Conservation (phyloP, 257 asterid genomes). For the Mitragyna speciosa region DNA sequence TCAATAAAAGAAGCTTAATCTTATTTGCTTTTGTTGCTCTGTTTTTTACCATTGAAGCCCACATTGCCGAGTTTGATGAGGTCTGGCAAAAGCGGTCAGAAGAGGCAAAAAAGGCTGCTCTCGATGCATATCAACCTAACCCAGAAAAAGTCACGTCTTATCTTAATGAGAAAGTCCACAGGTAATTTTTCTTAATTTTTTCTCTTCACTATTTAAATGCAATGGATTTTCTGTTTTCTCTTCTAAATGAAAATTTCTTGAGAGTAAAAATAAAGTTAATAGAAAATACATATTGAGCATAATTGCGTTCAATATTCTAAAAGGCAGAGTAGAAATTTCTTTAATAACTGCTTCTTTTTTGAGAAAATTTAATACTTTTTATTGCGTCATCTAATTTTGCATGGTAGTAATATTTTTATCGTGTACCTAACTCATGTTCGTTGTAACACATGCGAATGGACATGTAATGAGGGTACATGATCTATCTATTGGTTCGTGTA, state of each 20-base stretch:
- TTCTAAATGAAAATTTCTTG: neutral
- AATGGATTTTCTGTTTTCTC: neutral
- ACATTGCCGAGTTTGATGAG: slow-evolving; percentile 18
- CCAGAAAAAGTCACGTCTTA: slow-evolving; percentile 19
- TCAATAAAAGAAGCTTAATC: neutral
- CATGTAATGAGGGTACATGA: too few species aligned
- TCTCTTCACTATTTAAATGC: neutral
- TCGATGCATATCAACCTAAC: slow-evolving; percentile 20
- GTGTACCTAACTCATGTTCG: too few species aligned
- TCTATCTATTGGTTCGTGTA: neutral
- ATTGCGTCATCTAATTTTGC: too few species aligned
- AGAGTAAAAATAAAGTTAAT: too few species aligned
- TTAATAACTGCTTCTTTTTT: too few species aligned
- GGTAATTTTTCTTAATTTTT: slow-evolving; percentile 6
- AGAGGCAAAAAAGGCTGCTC: slow-evolving; percentile 25
- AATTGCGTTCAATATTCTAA: too few species aligned
- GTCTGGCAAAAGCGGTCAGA: slow-evolving; percentile 28
- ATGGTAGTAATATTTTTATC: too few species aligned
- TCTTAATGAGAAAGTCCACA: slow-evolving; percentile 22
- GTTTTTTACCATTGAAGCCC: slow-evolving; percentile 17
- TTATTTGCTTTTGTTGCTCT: slow-evolving; percentile 12
- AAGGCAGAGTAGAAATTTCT: too few species aligned
- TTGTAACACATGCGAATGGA: too few species aligned
- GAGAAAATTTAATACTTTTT: too few species aligned
- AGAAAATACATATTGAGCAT: too few species aligned